phyloP scores from a whole-genome alignment of 148 eudicot genomes.

The Cornus controversa region DNA sequence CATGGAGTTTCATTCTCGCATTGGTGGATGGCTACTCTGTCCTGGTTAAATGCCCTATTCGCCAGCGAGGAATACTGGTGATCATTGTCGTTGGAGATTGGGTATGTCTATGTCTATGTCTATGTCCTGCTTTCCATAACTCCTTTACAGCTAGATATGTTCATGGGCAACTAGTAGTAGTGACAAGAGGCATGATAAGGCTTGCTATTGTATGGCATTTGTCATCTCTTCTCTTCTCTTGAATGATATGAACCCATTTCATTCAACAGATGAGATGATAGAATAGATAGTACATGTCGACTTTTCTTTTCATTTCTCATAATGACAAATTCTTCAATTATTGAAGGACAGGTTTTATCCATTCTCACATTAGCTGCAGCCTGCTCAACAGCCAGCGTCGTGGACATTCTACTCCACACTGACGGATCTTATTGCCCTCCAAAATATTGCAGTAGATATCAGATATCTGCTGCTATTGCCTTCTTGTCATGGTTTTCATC shows the following conservation, averaged over 20 bases:
- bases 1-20: slow-evolving; percentile 60
- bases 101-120: too few relatives aligned
- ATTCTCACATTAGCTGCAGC: slow-evolving; percentile 53
- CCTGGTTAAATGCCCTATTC: slow-evolving; percentile 40
- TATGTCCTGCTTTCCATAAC: background rate
- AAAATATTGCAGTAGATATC: slow-evolving; percentile 39
- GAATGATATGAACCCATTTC: too few relatives aligned
- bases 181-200: too few relatives aligned
- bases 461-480: slow-evolving; percentile 46
- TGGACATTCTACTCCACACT: slow-evolving; percentile 37
- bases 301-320: too few relatives aligned
- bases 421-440: slow-evolving; percentile 29
- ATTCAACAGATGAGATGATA: too few relatives aligned
- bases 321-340: background rate
- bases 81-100: slow-evolving; percentile 46
- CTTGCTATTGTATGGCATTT: too few relatives aligned
- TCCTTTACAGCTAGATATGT: background rate
- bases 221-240: too few relatives aligned
- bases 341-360: slow-evolving; percentile 35
- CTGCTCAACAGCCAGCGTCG: slow-evolving; percentile 47
- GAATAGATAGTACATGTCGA: too few relatives aligned
- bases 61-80: slow-evolving; percentile 34
- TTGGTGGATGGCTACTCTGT: slow-evolving; percentile 50
- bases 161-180: background rate
- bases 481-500: slow-evolving; percentile 51